Evolutionary conservation across 352 stramenopile species (phyloP).

Genomic region (Phytophthora lateralis): DNA sequence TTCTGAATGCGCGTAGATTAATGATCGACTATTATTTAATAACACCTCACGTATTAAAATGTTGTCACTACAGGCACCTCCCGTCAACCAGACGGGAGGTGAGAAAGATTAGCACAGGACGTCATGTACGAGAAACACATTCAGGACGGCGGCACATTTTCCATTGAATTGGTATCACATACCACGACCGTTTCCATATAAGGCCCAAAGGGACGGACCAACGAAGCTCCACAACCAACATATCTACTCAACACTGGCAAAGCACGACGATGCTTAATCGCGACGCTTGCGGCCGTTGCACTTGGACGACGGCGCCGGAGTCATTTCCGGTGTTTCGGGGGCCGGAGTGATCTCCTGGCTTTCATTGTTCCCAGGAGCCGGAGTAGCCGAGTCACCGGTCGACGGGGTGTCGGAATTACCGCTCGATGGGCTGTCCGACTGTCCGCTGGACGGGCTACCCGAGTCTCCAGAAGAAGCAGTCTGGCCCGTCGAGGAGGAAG

Average conservation of each 20-base stretch:
- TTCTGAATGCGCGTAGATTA: neutral
- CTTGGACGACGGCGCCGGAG: slow-evolving; percentile 28
- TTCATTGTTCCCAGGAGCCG: neutral
- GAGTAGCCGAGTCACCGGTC: neutral
- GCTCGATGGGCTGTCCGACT: slow-evolving; percentile 4
- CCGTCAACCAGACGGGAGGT: too few relatives aligned
- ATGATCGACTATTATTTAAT: neutral
- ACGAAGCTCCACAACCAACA: slow-evolving; percentile 9
- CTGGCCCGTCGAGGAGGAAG: neutral
- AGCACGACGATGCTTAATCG: slow-evolving; percentile 14
- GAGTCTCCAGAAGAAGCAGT: neutral
- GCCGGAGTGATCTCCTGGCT: neutral
- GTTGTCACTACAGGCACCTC: neutral
- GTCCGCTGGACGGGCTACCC: neutral
- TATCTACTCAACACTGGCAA: slow-evolving; percentile 21
- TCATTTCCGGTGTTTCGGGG: slow-evolving; percentile 25
- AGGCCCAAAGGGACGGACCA: neutral
- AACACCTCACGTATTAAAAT: neutral
- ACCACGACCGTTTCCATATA: slow-evolving; percentile 1
- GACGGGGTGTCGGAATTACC: neutral
- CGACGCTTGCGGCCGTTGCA: slow-evolving; percentile 31
- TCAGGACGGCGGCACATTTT: slow-evolving; percentile 3
- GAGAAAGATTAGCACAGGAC: neutral
- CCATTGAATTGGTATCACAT: slow-evolving; percentile 13
- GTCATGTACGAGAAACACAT: neutral